These are phyloP conservation scores for Teratosphaeria zuluensis DNA, from an alignment of 2,329 filamentous ascomycete species.

Conservation along the genomic window DNA sequence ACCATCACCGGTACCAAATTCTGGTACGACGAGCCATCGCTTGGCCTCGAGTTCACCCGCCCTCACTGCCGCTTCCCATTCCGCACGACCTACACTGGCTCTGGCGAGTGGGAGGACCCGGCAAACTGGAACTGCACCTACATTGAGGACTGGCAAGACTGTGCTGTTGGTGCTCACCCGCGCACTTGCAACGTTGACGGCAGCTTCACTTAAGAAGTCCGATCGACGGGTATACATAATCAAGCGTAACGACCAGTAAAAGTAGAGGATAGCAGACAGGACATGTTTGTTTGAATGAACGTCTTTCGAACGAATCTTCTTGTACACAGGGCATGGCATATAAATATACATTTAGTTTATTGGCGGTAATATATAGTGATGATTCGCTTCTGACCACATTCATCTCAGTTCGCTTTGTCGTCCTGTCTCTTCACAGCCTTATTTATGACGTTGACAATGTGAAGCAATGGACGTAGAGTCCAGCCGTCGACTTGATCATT, in stretches of 20 bases:
- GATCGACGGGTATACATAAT: background rate
- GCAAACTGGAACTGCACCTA: constrained; percentile 28
- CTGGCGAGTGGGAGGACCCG: constrained; percentile 26
- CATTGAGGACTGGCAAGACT: constrained; percentile 21
- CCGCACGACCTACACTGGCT: constrained; percentile 25
- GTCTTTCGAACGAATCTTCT: background rate
- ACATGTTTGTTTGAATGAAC: background rate
- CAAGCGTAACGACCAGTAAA: background rate
- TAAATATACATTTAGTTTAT: background rate
- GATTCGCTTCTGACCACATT: background rate
- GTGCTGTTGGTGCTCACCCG: constrained; percentile 8
- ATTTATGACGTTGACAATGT: background rate
- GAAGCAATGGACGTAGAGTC: background rate
- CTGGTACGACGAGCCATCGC: constrained; percentile 29
- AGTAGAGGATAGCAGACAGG: background rate
- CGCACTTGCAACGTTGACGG: constrained; percentile 12
- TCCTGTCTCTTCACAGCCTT: background rate
- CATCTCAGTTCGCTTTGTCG: background rate
- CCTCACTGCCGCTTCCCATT: constrained; percentile 35
- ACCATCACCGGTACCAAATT: constrained; percentile 36
- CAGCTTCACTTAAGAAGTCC: background rate
- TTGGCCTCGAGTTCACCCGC: constrained; percentile 36
- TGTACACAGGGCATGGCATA: background rate
- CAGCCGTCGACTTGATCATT: no score
- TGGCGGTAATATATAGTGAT: background rate